Conservation (phyloP, 208 protist genomes). For the Crithidia fasciculata region DNA sequence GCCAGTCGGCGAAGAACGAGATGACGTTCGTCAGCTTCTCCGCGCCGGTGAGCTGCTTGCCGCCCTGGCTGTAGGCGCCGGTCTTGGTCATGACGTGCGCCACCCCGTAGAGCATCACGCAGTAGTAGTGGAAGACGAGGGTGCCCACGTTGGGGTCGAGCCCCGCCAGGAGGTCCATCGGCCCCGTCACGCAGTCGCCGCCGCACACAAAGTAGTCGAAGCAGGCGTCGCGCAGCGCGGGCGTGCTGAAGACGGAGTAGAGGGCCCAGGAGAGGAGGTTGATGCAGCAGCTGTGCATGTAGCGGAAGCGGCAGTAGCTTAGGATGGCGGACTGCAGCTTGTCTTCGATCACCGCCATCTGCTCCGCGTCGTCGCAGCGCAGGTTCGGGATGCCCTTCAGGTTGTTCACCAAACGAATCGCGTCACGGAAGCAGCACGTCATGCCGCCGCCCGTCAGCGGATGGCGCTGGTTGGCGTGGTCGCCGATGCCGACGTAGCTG, state of each 20-base stretch:
- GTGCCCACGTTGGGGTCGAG: constrained; percentile 63
- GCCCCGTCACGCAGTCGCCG: constrained; percentile 84
- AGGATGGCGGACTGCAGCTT: constrained; percentile 63
- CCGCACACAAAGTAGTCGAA: constrained; percentile 92
- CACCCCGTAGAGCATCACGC: constrained; percentile 76
- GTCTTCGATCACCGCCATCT: constrained; percentile 69
- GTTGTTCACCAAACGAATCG: constrained; percentile 62
- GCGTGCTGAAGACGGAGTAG: constrained; percentile 84
- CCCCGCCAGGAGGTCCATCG: constrained; percentile 87
- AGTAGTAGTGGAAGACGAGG: constrained; percentile 89
- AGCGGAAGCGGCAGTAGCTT: constrained; percentile 58
- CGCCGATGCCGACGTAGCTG: constrained; percentile 92
- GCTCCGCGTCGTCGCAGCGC: constrained; percentile 36
- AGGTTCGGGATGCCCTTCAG: constrained; percentile 62
- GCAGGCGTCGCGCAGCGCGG: constrained; percentile 80
- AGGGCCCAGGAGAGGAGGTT: constrained; percentile 94
- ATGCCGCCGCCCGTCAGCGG: constrained; percentile 94
- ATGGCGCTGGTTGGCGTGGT: constrained; percentile 95
- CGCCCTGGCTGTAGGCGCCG: constrained; percentile 38
- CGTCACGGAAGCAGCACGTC: constrained; percentile 92
- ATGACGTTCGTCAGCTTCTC: constrained; percentile 57
- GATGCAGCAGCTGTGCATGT: constrained; percentile 84
- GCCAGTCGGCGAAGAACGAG: constrained; percentile 63
- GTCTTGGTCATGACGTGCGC: constrained; percentile 57
- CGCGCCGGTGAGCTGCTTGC: constrained; percentile 16